Percentiles rank a stretch among this genome's conserved stretches.
Conservation (phyloP, 345 rosid species). For the Durio zibethinus region DNA sequence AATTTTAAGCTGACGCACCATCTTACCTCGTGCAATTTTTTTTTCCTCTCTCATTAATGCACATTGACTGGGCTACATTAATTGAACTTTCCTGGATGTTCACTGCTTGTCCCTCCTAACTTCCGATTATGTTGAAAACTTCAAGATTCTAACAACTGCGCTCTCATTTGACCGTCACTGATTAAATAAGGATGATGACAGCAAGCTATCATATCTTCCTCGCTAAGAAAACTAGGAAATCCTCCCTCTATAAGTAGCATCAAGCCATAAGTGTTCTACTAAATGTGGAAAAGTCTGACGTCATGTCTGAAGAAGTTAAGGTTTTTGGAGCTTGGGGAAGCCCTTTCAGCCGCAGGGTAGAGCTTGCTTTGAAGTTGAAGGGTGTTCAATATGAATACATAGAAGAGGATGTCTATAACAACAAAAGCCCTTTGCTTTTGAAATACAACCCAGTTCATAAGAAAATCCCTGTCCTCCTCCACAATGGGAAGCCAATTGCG, state of each 20-base stretch:
- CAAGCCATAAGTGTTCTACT: not conserved
- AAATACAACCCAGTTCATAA: conserved; percentile 8
- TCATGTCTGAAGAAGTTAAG: conserved; percentile 4
- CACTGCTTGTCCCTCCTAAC: not conserved
- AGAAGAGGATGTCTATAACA: not conserved
- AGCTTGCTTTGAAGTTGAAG: conserved; percentile 4
- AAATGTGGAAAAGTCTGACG: not conserved
- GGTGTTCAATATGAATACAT: conserved; percentile 3
- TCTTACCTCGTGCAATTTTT: not conserved
- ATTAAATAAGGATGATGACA: not conserved
- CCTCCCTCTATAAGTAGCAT: conserved; percentile 5
- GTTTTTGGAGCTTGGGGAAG: not conserved
- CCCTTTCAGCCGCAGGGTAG: not conserved
- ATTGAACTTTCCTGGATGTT: not conserved
- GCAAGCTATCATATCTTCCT: not conserved
- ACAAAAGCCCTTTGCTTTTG: conserved; percentile 5
- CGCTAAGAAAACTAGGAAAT: not conserved
- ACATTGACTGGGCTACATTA: not conserved
- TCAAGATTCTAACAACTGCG: not conserved
- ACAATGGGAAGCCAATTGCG: not conserved
- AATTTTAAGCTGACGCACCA: not conserved
- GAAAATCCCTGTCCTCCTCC: conserved; percentile 9
- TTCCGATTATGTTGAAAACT: not conserved
- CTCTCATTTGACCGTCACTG: not conserved
- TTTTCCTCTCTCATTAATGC: not conserved